Evolutionary conservation across 768 basidiomycete species (phyloP).

Genomic region (Dendrothele bispora): DNA sequence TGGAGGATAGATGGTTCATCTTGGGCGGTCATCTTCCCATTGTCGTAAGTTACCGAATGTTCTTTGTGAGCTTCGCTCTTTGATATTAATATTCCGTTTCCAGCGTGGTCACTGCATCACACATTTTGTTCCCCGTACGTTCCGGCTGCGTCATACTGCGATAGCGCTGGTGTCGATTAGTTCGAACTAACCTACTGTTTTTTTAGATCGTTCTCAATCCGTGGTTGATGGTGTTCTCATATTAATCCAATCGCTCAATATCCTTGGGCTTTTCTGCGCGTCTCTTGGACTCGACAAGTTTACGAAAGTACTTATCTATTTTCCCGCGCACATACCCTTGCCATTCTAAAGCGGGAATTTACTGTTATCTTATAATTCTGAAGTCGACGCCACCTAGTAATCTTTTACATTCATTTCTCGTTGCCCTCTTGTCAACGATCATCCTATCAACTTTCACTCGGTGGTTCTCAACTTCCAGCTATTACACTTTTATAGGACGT

Average conservation of each 20-base stretch:
- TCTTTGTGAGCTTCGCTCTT: background rate
- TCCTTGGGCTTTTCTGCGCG: too few species aligned
- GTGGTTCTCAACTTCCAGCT: too few species aligned
- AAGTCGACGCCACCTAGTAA: too few species aligned
- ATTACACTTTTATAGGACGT: too few species aligned
- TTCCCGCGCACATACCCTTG: too few species aligned
- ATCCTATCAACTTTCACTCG: too few species aligned
- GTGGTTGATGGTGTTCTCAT: background rate
- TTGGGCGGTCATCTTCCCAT: constrained; percentile 79
- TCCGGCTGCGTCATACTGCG: too few species aligned
- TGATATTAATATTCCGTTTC: constrained; percentile 23
- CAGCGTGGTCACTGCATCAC: constrained; percentile 39
- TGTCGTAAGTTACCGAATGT: constrained; percentile 42
- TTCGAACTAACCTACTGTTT: background rate
- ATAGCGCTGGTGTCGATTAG: background rate
- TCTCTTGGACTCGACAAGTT: background rate
- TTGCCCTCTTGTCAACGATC: background rate
- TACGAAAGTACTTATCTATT: too few species aligned
- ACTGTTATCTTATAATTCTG: too few species aligned
- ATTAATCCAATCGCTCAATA: too few species aligned
- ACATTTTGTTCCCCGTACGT: constrained; percentile 43
- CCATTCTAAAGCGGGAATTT: too few species aligned
- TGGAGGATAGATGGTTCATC: constrained; percentile 57
- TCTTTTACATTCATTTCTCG: background rate
- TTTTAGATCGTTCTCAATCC: background rate